Base-by-base conservation (phyloP, 306 rosid genomes). In the Datisca glomerata region DNA sequence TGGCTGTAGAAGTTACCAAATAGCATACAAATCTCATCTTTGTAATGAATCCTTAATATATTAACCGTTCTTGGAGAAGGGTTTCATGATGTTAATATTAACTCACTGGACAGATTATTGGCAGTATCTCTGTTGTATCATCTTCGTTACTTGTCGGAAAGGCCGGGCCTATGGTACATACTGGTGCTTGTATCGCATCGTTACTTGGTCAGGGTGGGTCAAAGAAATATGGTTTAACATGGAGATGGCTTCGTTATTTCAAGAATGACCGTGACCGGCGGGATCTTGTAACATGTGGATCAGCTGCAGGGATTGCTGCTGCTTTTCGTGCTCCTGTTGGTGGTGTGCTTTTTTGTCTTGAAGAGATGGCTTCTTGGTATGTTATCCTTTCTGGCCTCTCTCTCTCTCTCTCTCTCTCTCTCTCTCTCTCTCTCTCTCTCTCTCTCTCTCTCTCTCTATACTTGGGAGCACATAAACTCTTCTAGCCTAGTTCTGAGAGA, bases 161-260 rank as follows among this genome's bases (percentile, higher is more conserved):
- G 66, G 95, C 98, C 25, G 98, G 98, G 51, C 98, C 98, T 8
- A 77, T 89, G 98, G 79, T 89, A 51, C 95, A 89, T 38, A 84
- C 86, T n/a, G 95, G 95, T 27, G 95, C 98, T 12, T 84, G 94
- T 47, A 61, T 91, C 49, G 98, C 93, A 12, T 64, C 96, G 16
- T 57, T 91, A 68, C 56, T 91, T 36, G 74, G 94, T 32, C 96
- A 73, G 67, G 96, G 94, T 43, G 92, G 98, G 31, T 84, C 93
- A 12, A 75, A 66, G 57, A 68, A 67, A 66, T 73, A 70, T 24
- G 63, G 83, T 20, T 54, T 84, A 55, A 75, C 78, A 3, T 89
- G 98, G 84, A 78, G 56, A 57, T 89, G 93, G 95, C 69, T 84
- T n/a, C 58, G 62, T 0, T 69, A 49, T 57, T 85, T 80, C 64